A percentile compares a stretch with the other conserved stretches of the same genome.
phyloP scores from a whole-genome alignment of 2,329 filamentous ascomycete genomes.

The Fusarium dimerum region DNA sequence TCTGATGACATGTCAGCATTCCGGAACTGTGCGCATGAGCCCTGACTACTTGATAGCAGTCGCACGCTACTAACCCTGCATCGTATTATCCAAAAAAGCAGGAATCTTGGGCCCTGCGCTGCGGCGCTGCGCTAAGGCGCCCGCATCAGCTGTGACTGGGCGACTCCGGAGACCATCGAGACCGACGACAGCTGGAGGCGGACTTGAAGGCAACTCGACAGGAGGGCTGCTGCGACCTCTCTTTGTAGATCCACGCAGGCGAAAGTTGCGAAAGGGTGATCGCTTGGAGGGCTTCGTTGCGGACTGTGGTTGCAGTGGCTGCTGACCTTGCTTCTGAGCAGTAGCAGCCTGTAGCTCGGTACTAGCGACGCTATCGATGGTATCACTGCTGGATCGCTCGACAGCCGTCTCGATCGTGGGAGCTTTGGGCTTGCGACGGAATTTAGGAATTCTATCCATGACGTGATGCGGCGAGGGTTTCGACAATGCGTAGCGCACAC shows the following conservation, averaged over 20 bases:
- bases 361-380: conserved; percentile 30
- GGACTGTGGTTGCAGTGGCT: conserved; percentile 19
- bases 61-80: conserved; percentile 34
- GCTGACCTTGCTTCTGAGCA: conserved; percentile 22
- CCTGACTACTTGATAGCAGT: not conserved
- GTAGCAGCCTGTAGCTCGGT: conserved; percentile 25
- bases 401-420: conserved; percentile 44
- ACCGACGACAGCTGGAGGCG: conserved; percentile 36
- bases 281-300: conserved; percentile 32
- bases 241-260: conserved; percentile 48
- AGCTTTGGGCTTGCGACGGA: conserved; percentile 46
- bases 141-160: conserved; percentile 19
- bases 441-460: conserved; percentile 46
- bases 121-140: conserved; percentile 16
- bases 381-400: conserved; percentile 34
- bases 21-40: not conserved
- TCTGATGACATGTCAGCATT: conserved; percentile 36
- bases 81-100: conserved; percentile 40
- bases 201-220: conserved; percentile 30
- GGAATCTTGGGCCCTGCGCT: conserved; percentile 33
- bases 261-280: conserved; percentile 46
- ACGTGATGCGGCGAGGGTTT: conserved; percentile 14
- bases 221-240: conserved; percentile 47
- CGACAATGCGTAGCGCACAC: conserved; percentile 11
- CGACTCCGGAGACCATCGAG: conserved; percentile 38